Conservation (phyloP, 208 protist species). For the Balamuthia mandrillaris region DNA sequence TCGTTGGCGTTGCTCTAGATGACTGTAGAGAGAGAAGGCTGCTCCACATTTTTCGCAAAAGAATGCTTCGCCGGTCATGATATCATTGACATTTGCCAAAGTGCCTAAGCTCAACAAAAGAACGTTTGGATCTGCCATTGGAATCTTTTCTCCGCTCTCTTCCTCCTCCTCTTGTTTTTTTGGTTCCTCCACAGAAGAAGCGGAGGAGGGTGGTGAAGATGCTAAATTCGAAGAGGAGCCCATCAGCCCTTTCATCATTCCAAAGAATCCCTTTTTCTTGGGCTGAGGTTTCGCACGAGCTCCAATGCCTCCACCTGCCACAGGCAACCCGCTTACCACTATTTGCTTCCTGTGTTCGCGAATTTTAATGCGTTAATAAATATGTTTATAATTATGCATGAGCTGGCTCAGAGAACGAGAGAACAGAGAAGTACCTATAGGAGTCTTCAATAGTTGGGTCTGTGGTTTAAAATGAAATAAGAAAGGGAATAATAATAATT, state of each 20-base stretch:
- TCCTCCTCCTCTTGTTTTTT: too few relatives aligned
- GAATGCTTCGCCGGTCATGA: conserved; percentile 14
- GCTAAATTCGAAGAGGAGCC: neutral
- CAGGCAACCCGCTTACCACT: neutral
- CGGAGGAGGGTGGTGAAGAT: too few relatives aligned
- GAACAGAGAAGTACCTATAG: too few relatives aligned
- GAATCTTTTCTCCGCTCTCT: neutral
- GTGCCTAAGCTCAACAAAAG: neutral
- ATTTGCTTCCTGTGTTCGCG: neutral
- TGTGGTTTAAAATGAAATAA: neutral
- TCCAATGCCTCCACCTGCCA: neutral
- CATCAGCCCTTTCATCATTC: neutral
- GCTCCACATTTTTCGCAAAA: neutral
- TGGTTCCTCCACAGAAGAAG: too few relatives aligned
- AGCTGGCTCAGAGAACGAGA: too few relatives aligned
- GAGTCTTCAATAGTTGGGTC: neutral
- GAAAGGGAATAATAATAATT: neutral
- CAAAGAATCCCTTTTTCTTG: neutral
- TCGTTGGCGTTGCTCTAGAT: neutral
- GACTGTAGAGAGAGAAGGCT: neutral
- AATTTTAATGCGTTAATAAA: too few relatives aligned
- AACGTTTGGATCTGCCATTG: conserved; percentile 2
- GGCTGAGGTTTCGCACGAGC: neutral
- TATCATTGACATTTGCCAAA: neutral
- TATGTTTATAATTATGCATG: too few relatives aligned